A percentile compares a stretch with the other conserved stretches of the same genome.
phyloP scores from a whole-genome alignment of 495 filamentous ascomycete species.

The Xylaria flabelliformis region DNA sequence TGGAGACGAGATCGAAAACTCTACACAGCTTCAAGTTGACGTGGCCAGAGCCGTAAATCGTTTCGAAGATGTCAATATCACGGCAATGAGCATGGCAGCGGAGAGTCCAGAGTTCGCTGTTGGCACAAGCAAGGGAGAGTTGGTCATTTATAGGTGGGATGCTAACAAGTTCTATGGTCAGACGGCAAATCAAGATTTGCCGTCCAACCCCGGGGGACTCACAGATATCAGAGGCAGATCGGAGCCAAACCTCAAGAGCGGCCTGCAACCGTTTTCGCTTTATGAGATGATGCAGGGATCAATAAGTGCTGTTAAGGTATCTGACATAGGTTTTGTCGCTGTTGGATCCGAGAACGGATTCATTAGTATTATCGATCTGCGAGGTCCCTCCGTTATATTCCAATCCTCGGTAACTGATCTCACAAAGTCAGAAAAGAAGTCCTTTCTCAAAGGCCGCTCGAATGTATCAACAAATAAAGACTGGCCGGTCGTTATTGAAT shows the following conservation, averaged over 20 bases:
- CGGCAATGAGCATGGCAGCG: slow-evolving; percentile 75
- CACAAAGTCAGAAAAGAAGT: slow-evolving; percentile 69
- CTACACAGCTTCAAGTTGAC: slow-evolving; percentile 80
- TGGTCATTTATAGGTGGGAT: slow-evolving; percentile 88
- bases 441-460: slow-evolving; percentile 59
- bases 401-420: slow-evolving; percentile 70
- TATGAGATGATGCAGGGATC: slow-evolving; percentile 82
- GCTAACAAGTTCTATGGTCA: slow-evolving; percentile 69
- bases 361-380: slow-evolving; percentile 80
- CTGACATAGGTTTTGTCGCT: slow-evolving; percentile 89
- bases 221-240: slow-evolving; percentile 74
- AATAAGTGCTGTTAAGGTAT: slow-evolving; percentile 78
- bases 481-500: slow-evolving; percentile 81
- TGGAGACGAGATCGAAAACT: slow-evolving; percentile 91
- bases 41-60: slow-evolving; percentile 81
- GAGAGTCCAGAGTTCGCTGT: slow-evolving; percentile 82
- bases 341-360: slow-evolving; percentile 82
- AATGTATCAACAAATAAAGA: slow-evolving; percentile 61
- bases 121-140: slow-evolving; percentile 79
- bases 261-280: slow-evolving; percentile 79
- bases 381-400: slow-evolving; percentile 89
- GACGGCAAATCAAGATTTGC: slow-evolving; percentile 51
- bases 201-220: slow-evolving; percentile 64
- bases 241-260: slow-evolving; percentile 82
- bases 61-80: slow-evolving; percentile 77